phyloP scores from a whole-genome alignment of 2,329 filamentous ascomycete species.

The Pyrenophora tritici-repentis region DNA sequence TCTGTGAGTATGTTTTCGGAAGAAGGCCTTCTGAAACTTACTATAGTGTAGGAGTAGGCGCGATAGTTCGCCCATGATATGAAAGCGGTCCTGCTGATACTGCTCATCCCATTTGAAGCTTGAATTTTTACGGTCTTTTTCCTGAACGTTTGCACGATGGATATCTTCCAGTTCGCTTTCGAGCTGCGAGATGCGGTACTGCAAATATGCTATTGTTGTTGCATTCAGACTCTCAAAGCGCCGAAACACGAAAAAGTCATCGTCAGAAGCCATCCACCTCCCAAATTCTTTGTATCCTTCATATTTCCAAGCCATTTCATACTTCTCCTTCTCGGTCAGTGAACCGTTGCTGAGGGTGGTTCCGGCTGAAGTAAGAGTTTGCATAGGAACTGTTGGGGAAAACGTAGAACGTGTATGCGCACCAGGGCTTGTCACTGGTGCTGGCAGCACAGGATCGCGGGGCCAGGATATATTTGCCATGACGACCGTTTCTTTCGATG shows the following conservation, averaged over 20 bases:
- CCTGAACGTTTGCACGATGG: not conserved
- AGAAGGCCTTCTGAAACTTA: too few species aligned
- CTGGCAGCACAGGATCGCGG: too few species aligned
- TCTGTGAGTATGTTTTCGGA: not conserved
- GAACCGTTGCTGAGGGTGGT: too few species aligned
- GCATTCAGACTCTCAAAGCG: conserved; percentile 34
- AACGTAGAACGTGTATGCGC: too few species aligned
- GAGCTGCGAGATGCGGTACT: conserved; percentile 22
- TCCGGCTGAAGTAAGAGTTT: not conserved
- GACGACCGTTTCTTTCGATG: too few species aligned
- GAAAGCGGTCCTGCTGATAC: conserved; percentile 8
- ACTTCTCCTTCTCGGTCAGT: not conserved
- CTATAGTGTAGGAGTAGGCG: not conserved
- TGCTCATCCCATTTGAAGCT: conserved; percentile 24
- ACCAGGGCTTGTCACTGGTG: too few species aligned
- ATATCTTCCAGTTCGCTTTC: conserved; percentile 13
- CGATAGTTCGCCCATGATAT: conserved; percentile 22
- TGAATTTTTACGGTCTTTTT: conserved; percentile 9
- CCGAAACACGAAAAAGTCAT: conserved; percentile 39
- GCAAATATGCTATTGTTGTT: conserved; percentile 30
- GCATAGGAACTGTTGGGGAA: not conserved
- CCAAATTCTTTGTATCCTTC: conserved; percentile 34
- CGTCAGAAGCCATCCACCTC: conserved; percentile 36
- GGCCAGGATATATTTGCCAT: too few species aligned
- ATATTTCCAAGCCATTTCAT: conserved; percentile 25